A percentile compares a stretch with the other conserved stretches of the same genome.
Evolutionary conservation across 257 asterid genomes (phyloP).

Genomic region (Ocimum tenuiflorum): DNA sequence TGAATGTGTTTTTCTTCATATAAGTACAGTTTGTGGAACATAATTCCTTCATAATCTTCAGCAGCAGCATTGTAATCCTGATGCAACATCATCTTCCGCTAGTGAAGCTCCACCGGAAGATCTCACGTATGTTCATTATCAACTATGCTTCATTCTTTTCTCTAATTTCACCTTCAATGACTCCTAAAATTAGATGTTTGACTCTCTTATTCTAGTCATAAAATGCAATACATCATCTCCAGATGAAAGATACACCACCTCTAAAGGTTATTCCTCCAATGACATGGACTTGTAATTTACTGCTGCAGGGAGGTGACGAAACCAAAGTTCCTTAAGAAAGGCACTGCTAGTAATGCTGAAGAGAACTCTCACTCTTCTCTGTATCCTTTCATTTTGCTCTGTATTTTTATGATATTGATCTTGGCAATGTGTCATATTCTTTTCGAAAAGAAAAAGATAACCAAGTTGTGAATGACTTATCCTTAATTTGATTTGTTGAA

Average conservation of each 20-base stretch:
- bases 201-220: constrained; percentile 1
- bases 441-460: neutral
- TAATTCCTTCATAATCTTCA: constrained; percentile 12
- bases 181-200: constrained; percentile 1
- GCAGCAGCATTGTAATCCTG: constrained; percentile 33
- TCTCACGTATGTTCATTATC: constrained; percentile 29
- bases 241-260: neutral
- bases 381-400: constrained; percentile 37
- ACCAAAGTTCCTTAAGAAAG: constrained; percentile 32
- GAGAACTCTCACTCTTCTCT: constrained; percentile 29
- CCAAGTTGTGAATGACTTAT: constrained; percentile 16
- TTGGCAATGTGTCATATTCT: neutral
- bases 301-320: constrained; percentile 39
- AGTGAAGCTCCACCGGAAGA: constrained; percentile 34
- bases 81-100: constrained; percentile 30
- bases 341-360: constrained; percentile 28
- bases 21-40: neutral
- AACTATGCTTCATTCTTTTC: constrained; percentile 2
- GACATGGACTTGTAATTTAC: constrained; percentile 15
- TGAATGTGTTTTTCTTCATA: neutral
- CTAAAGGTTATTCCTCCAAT: constrained; percentile 5
- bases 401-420: neutral
- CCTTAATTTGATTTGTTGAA: constrained; percentile 47
- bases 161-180: neutral
- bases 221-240: constrained; percentile 7